Percentiles rank a stretch among this genome's conserved stretches.
Conservation (phyloP, 2,329 filamentous ascomycete species). For the Pseudocercospora eumusae region DNA sequence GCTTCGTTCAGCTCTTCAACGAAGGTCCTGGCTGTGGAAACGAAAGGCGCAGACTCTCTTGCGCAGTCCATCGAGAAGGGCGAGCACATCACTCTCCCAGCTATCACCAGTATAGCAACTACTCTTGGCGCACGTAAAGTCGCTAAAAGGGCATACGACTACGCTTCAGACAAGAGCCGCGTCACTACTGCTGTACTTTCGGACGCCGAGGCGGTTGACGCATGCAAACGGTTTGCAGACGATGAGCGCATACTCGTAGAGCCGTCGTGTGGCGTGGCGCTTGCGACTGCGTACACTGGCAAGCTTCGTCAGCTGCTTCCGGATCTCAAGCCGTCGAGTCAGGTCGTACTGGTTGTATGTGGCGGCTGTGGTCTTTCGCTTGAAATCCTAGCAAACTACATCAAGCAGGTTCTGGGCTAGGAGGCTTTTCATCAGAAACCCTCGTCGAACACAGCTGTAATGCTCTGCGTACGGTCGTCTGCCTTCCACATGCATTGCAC, state of each 20-base stretch:
- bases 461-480: too few relatives aligned
- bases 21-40: slow-evolving; percentile 73
- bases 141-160: slow-evolving; percentile 66
- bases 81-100: slow-evolving; percentile 59
- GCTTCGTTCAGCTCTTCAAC: slow-evolving; percentile 36
- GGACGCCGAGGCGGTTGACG: slow-evolving; percentile 78
- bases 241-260: slow-evolving; percentile 82
- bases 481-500: too few relatives aligned
- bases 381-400: slow-evolving; percentile 53
- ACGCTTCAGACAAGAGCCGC: slow-evolving; percentile 52
- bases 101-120: slow-evolving; percentile 74
- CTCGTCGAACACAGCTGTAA: too few relatives aligned
- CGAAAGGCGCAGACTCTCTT: slow-evolving; percentile 70
- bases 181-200: slow-evolving; percentile 65
- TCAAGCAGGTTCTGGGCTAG: slow-evolving; percentile 35
- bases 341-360: slow-evolving; percentile 82
- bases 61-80: slow-evolving; percentile 61
- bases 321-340: slow-evolving; percentile 61
- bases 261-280: slow-evolving; percentile 77
- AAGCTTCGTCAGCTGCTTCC: slow-evolving; percentile 56
- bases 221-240: slow-evolving; percentile 74
- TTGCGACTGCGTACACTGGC: slow-evolving; percentile 68
- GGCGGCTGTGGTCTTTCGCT: slow-evolving; percentile 61
- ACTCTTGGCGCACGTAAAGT: slow-evolving; percentile 74
- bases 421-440: too few relatives aligned